A percentile compares a stretch with the other conserved stretches of the same genome.
Conservation (phyloP, 495 filamentous ascomycete genomes). For the Podospora appendiculata region DNA sequence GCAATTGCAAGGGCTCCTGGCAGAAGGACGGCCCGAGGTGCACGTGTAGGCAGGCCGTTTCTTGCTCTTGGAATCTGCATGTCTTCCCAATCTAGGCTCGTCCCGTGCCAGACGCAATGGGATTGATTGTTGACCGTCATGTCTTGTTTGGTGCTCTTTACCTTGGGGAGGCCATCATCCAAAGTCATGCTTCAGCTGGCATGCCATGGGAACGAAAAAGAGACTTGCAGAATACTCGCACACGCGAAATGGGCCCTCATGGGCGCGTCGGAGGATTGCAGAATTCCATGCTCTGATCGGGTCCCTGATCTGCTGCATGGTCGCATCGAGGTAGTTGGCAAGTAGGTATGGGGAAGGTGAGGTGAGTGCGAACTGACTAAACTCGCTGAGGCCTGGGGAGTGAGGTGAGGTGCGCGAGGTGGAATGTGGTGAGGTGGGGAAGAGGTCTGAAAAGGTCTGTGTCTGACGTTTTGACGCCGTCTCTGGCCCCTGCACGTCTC, state of each 20-base stretch:
- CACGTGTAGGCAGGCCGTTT: too few relatives aligned
- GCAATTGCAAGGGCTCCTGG: too few relatives aligned
- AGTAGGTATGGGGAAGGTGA: background rate
- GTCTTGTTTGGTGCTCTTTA: background rate
- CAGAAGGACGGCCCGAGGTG: too few relatives aligned
- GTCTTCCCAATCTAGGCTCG: too few relatives aligned
- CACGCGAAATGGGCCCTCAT: too few relatives aligned
- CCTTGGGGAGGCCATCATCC: background rate
- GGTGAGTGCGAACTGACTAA: too few relatives aligned
- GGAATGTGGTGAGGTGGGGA: background rate
- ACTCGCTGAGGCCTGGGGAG: too few relatives aligned
- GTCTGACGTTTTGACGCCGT: conserved; percentile 23
- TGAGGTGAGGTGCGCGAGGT: background rate
- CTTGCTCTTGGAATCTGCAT: too few relatives aligned
- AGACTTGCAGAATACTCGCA: background rate
- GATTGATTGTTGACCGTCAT: too few relatives aligned
- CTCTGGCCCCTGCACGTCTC: conserved; percentile 11
- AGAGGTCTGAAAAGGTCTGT: conserved; percentile 12
- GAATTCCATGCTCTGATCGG: too few relatives aligned
- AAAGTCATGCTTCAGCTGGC: background rate
- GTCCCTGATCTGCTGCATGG: conserved; percentile 1
- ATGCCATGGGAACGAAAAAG: background rate
- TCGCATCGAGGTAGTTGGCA: conserved; percentile 13
- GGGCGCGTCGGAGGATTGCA: too few relatives aligned
- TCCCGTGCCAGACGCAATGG: too few relatives aligned